Base-by-base conservation (phyloP, 2,329 filamentous ascomycete genomes). In the Pyrenochaeta sp. region DNA sequence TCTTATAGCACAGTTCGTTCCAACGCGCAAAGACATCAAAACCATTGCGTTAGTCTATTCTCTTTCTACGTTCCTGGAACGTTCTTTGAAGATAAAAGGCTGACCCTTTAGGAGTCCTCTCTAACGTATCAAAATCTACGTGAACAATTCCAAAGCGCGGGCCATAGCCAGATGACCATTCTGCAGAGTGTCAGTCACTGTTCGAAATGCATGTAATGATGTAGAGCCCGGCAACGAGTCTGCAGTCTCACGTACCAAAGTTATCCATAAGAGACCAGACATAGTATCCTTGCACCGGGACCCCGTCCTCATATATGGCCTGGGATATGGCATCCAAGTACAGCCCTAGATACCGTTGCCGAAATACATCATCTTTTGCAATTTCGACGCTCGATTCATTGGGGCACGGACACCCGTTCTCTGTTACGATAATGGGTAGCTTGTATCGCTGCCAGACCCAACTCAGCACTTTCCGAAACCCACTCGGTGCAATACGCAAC, bases 401-500 rank as follows among this genome's bases (percentile, higher is more conserved):
- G 36, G 73, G 1, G 71, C 44, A 48, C 2, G 44, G 38, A 18
- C 44, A 74, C 2, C 72, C 72, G 30, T 75, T 74, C 51, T 75
- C 72, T 0, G 72, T 74, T 39, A 74, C 72, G 48, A 63, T 74
- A 19, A 75, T 74, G 3, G 72, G 72, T 7, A 69, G 63, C 10
- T 63, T 47, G 44, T 74, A 75, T 3, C 72, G 65, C 23, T 57
- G 52, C 71, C 72, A 74, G 22, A 73, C 68, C 72, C 72, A 75
- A 5, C 69, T 66, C 7, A 74, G 52, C 18, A 73, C 43, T 51
- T 72, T 74, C 24, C 86, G 81, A 80, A 91, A 92, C 1, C 87
- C 3, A 66, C 69, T 72, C 0, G 71, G 69, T 7, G 68, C 64
- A 3, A 68, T 68, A 3, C 69, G 58, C 4, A 74, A 58, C 72